Evolutionary conservation across 2,329 filamentous ascomycete species (phyloP), one percentile per base, ranked within the genome.

Genomic region (Calonectria montana): DNA sequence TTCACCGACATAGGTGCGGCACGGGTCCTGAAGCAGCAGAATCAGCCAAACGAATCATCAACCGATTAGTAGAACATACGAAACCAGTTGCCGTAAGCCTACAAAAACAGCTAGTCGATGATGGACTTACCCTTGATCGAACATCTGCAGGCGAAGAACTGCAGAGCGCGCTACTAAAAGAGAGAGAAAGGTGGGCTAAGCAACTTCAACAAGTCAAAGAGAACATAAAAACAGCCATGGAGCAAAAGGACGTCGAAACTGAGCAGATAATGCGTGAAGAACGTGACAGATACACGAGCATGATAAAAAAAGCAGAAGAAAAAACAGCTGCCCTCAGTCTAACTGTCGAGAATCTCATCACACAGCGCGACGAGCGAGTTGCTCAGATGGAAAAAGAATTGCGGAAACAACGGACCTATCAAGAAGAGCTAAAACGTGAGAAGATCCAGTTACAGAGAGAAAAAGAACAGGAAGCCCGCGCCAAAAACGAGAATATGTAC

Each of bases 51-150:
- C 8, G 25, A 7, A 74, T 74, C 12, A 37, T 73, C 6, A 16
- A 47, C 1, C 45, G 50, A 2, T 21, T 74, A 4, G 37, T 64
- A 1, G 2, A 35, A 2, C 48, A 67, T 4, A n/a, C 37, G 0
- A 29, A 16, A 6, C n/a, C 39, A 4, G 39, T 74, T 7, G 65
- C 37, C 2, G 65, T 63, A 4, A 43, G 47, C 12, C n/a, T 73
- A 0, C 70, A 74, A 15, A 66, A 53, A 18, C 65, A 73, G n/a
- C n/a, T 74, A 1, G 70, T 74, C 2, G 67, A 74, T 15, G 61
- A 67, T 2, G 35, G 41, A 2, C 41, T 37, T 2, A 65, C 31
- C 3, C 65, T 74, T 2, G 70, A 65, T 21, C 27, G 48, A 23
- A 73, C 70, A 1, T 48, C 70, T 0, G 73, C 73, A 2, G 73